Evolutionary conservation across 2,329 filamentous ascomycete genomes (phyloP), one percentile per base, ranked within the genome.

Genomic region (Phialocephala subalpina): DNA sequence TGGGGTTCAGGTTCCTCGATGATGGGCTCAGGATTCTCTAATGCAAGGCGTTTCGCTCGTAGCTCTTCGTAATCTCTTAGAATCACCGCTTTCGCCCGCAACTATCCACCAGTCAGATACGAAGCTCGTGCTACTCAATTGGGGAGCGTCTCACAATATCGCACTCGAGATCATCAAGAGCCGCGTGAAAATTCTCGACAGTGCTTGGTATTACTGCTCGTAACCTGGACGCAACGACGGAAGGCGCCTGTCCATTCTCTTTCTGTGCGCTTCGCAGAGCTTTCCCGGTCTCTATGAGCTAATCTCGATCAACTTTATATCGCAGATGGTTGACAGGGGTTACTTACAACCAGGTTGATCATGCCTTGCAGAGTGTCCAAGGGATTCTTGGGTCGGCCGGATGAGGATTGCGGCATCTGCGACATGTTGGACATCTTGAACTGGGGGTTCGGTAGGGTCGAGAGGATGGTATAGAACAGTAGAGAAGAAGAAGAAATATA

Each of bases 231-330:
- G 72, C 73, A 6, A 67, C 64, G 49, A 63, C 76, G 18, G 73
- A 72, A 18, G 79, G 66, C 52, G 78, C 78, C 64, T 78, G 80
- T 47, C 80, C 77, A 16, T 80, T 79, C 68, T 86, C 82, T 69
- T 80, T 82, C 35, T 79, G 78, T 42, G 82, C 82, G 1, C 82
- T 78, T 58, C 80, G 84, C 14, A 89, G 77, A 20, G 85, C 84
- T 73, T 86, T 89, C 18, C 86, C 86, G 1, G 84, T 86, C 74
- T 88, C 84, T 16, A 89, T 80, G 29, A 89, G 82, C 87, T 89
- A 66, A 16, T 45, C 38, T 35, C 29, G 3, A 29, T 66, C 20
- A 65, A 58, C 27, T 9, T 33, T 16, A 22, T n/a, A 33, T 47
- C 49, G 52, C 25, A n/a, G 18, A 38, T 35, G 27, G 20, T 57